Percentiles rank a stretch among this genome's conserved stretches.
These are phyloP conservation scores for Colletotrichum musicola DNA, from an alignment of 2,329 filamentous ascomycete species.

Conservation along the genomic window DNA sequence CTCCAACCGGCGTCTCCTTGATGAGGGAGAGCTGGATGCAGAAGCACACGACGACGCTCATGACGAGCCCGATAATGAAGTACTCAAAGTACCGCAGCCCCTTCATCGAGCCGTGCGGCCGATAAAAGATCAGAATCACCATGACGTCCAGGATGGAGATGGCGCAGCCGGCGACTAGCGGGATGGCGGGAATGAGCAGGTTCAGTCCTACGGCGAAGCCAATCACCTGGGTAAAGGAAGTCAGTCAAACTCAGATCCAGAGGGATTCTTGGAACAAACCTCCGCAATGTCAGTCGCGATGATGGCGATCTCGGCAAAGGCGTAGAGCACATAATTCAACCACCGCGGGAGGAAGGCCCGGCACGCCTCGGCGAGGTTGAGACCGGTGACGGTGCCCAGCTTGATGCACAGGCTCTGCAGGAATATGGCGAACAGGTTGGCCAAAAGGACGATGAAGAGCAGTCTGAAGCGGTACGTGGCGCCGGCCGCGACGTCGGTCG, in stretches of 20 bases:
- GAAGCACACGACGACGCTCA: conserved; percentile 79
- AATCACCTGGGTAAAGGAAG: conserved; percentile 63
- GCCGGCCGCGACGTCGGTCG: conserved; percentile 77
- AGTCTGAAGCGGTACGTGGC: conserved; percentile 74
- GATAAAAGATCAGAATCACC: conserved; percentile 76
- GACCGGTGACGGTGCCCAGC: conserved; percentile 75
- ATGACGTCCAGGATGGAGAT: conserved; percentile 78
- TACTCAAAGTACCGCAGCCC: conserved; percentile 73
- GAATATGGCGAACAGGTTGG: conserved; percentile 79
- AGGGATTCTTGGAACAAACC: conserved; percentile 49
- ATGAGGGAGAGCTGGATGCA: conserved; percentile 77
- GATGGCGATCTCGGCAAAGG: conserved; percentile 75
- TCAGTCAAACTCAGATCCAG: conserved; percentile 16
- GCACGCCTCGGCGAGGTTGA: conserved; percentile 76
- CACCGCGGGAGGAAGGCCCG: conserved; percentile 74
- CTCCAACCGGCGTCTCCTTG: conserved; percentile 63
- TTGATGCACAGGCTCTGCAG: conserved; percentile 77
- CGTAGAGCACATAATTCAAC: conserved; percentile 73
- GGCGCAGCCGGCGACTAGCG: conserved; percentile 76
- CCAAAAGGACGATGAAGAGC: conserved; percentile 76
- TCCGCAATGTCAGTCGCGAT: conserved; percentile 80
- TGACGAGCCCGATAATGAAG: conserved; percentile 72
- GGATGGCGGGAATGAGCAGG: conserved; percentile 72
- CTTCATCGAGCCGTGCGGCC: conserved; percentile 68
- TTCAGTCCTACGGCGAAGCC: conserved; percentile 79